A percentile compares a stretch with the other conserved stretches of the same genome.
Evolutionary conservation across 1,284 basidiomycete genomes (phyloP).

Genomic region (Puccinia triticina): DNA sequence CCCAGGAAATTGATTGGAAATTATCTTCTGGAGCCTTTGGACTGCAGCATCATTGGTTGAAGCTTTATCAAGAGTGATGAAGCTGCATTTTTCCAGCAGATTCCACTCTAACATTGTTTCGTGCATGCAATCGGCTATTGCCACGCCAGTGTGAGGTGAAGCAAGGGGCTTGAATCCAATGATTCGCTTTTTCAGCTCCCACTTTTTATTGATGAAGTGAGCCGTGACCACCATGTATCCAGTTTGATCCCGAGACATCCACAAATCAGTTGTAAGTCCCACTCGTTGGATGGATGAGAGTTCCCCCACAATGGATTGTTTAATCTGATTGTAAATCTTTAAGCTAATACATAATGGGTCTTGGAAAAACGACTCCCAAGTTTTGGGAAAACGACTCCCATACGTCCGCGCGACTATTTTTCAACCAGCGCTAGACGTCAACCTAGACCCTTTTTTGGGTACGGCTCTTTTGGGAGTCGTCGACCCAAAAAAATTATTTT

Average conservation of each 20-base stretch:
- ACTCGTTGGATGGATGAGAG: too few species aligned
- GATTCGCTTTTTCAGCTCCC: not conserved
- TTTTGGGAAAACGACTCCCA: too few species aligned
- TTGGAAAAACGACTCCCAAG: too few species aligned
- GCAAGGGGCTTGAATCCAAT: not conserved
- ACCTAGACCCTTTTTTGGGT: too few species aligned
- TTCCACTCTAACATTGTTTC: not conserved
- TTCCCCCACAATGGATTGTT: too few species aligned
- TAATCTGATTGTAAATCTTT: too few species aligned
- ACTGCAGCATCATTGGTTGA: not conserved
- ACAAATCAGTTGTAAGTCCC: too few species aligned
- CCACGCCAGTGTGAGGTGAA: not conserved
- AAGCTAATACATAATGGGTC: too few species aligned
- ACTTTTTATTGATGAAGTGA: not conserved
- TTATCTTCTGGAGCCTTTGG: not conserved
- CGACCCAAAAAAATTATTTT: too few species aligned
- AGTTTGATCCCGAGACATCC: not conserved
- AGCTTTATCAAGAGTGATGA: constrained; percentile 3
- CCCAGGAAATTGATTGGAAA: not conserved
- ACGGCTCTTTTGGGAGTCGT: too few species aligned
- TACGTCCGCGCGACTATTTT: too few species aligned
- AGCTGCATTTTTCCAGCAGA: not conserved
- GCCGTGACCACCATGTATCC: constrained; percentile 14
- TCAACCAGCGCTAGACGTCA: too few species aligned
- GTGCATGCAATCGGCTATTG: not conserved